Evolutionary conservation across 1,139 yeast genomes (phyloP), one percentile per base, ranked within the genome.

Genomic region (Taiozyma sp.): DNA sequence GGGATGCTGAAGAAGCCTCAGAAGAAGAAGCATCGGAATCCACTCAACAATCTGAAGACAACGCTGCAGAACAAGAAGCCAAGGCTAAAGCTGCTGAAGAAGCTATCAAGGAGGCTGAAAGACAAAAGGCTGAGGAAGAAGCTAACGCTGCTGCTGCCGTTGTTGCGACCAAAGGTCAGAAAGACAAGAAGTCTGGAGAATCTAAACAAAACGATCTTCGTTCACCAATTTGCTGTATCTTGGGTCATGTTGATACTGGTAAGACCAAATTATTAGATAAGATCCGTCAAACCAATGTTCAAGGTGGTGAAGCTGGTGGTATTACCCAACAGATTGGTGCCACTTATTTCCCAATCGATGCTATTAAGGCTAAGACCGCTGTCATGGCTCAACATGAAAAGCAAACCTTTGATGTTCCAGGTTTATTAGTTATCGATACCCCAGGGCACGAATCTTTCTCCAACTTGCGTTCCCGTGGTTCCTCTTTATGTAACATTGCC

Each of bases 251-350:
- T 71, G 99, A 93, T 79, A 93, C 99, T 52, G 99, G 99, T 84
- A 95, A 93, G 74, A 93, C 99, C 57, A 93, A 93, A 70, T 80
- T 93, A 60, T 79, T 93, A 68, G 99, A 93, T 69, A 95, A 93
- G 72, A 84, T 93, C 61, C 95, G 99, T 76, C 97, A 93, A 77
- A 95, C 98, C 47, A 93, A 93, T 65, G 99, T 93, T 55, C 99
- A 93, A 78, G 99, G 97, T 70, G 99, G 99, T 68, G 99, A 93
- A 76, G 99, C 99, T 52, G 99, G 99, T 78, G 99, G 99, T 78
- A 95, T 93, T 69, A 93, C 99, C 60, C 99, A 93, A 80, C 99
- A 93, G 74, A 93, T 93, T 68, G 99, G 99, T 82, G 99, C 99
- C 49, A 95, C 99, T 28, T 95, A 92, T 72, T 95, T 93, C 89